Base-by-base conservation (phyloP, 75 land plant genomes). In the Cunninghamia lanceolata region DNA sequence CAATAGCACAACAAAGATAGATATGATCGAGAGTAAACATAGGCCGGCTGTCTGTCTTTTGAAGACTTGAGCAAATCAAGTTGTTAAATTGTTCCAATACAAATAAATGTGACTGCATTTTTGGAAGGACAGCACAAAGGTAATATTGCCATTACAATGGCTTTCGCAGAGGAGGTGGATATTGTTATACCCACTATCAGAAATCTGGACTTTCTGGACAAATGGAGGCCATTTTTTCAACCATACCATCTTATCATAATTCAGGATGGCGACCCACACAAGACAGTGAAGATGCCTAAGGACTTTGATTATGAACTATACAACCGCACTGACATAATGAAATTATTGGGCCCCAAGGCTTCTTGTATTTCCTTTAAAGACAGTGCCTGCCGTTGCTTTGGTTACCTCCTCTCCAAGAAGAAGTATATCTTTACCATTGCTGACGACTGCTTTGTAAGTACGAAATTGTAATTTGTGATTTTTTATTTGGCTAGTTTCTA, bases 281-380 rank as follows among this genome's bases (percentile, higher is more conserved):
- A 90, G 88, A 76, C 53, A 84, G 87, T 92, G 78, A 88, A 86
- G 28, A 89, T 92, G 16, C 92, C 92, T 43, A 87, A 90, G 35
- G 90, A 92, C 4, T 90, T 89, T 34, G 90, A 90, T 81, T 92
- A 90, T 39, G 93, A 92, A 82, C 93, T 92, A 85, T 91, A 89
- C 85, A 90, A 91, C 68, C 46, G 92, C 1, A 91, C 86, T 46
- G 90, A 92, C 46, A 92, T 92, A 34, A 89, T 87, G 75, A 42
- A 66, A 59, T 87, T 92, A 80, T 45, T 92, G 79, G 92, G 92
- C 8, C 86, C 90, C 25, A 90, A 90, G 71, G 88, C 89, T 30
- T 90, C 92, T 45, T 92, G 93, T 86, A 92, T 92, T 53, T 88
- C 90, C 88, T 91, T 88, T 86, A 88, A 91, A 50, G 92, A 91